Base-by-base conservation (phyloP, 345 rosid species). In the Camelina neglecta region DNA sequence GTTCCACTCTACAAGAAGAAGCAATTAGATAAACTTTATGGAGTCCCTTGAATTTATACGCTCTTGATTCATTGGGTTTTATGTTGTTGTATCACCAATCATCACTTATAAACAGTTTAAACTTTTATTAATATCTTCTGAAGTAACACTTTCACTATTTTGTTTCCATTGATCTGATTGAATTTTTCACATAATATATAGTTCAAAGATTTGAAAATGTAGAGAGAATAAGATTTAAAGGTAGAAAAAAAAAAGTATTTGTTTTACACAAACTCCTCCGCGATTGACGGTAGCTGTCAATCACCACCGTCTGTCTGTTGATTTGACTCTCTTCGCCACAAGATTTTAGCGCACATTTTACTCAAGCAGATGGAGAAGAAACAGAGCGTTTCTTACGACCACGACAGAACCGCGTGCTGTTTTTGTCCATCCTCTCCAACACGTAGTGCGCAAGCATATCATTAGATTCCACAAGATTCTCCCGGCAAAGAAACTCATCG, bases 361-460 rank as follows among this genome's bases (percentile, higher is more conserved):
- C 51, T 78, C 72, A 78, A 59, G 65, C 13, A 5, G 77, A 78
- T 0, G 69, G 76, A 59, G 78, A 78, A 60, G 73, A 73, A 53
- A 24, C 70, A 67, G 70, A 45, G 69, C 78, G 81, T 73, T 67
- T 66, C 69, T 78, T 72, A 54, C 69, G 63, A 5, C 23, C 69
- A 13, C 65, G 65, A 33, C 81, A 72, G 15, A 78, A 78, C 70
- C 10, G 69, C 60, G 73, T 78, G 76, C 81, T 86, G 49, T 77
- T 83, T 61, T 86, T 87, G 54, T 87, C 91, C 92, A 88, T 86
- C 64, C 80, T 90, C 78, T 92, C 99, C 61, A 95, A 65, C 74
- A 90, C 84, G 82, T 89, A 95, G 87, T 95, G 99, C 4, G 92
- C 99, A 21, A 95, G 85, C 85, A 79, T 83, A 35, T 84, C 83